Conservation (phyloP, 1,284 basidiomycete species). For the Malassezia caprae region DNA sequence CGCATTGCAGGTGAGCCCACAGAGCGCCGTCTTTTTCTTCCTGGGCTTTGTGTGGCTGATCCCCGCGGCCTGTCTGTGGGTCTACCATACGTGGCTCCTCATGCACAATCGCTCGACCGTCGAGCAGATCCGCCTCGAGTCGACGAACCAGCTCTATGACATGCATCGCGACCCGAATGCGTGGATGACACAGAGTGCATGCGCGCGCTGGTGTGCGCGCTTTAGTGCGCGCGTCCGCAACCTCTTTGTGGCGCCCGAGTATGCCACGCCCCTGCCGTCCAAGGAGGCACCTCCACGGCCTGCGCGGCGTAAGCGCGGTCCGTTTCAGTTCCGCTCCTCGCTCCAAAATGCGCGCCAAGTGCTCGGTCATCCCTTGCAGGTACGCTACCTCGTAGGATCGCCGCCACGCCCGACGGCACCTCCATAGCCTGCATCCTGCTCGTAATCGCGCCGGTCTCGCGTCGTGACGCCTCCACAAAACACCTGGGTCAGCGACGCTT, state of each 20-base stretch:
- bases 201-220: not conserved
- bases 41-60: constrained; percentile 21
- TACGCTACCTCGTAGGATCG: not conserved
- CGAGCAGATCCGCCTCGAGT: constrained; percentile 44
- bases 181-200: not conserved
- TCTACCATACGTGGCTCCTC: constrained; percentile 39
- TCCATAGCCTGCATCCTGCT: not conserved
- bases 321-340: constrained; percentile 2
- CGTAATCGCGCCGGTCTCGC: not conserved
- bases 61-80: constrained; percentile 30
- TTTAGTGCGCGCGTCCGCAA: constrained; percentile 1
- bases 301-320: not conserved
- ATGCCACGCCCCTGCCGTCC: not conserved
- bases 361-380: constrained; percentile 6
- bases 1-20: constrained; percentile 28
- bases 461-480: constrained; percentile 1
- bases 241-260: constrained; percentile 5
- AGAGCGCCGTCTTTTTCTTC: constrained; percentile 34
- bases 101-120: constrained; percentile 40
- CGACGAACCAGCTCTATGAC: constrained; percentile 27
- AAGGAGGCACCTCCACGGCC: not conserved
- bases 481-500: not conserved
- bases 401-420: not conserved
- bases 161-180: constrained; percentile 15
- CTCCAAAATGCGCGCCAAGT: constrained; percentile 1